phyloP scores from a whole-genome alignment of 495 filamentous ascomycete species.

The Trichocladium uniseriatum region DNA sequence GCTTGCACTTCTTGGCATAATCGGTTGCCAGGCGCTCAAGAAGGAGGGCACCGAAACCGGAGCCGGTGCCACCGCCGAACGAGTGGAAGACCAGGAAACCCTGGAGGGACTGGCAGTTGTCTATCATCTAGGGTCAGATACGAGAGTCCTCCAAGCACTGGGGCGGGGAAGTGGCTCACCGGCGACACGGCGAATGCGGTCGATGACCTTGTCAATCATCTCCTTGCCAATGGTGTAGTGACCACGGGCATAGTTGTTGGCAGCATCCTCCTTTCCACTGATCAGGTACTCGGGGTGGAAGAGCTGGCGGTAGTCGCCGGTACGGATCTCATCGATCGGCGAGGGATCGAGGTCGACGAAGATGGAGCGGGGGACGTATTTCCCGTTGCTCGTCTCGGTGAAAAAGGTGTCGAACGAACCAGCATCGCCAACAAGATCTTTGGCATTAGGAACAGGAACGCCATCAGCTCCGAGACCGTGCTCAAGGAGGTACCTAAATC shows the following conservation, averaged over 20 bases:
- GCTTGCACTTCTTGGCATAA: conserved; percentile 92
- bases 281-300: conserved; percentile 86
- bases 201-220: conserved; percentile 72
- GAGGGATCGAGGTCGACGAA: conserved; percentile 86
- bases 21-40: conserved; percentile 81
- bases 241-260: conserved; percentile 91
- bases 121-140: conserved; percentile 37
- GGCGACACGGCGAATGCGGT: conserved; percentile 74
- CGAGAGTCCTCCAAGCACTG: background rate
- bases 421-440: conserved; percentile 50
- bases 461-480: conserved; percentile 79
- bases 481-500: conserved; percentile 73
- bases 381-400: conserved; percentile 74
- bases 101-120: conserved; percentile 85
- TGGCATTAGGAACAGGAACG: conserved; percentile 51
- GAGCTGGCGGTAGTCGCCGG: conserved; percentile 70
- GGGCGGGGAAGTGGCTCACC: conserved; percentile 40
- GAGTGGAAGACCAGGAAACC: conserved; percentile 93
- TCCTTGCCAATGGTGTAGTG: conserved; percentile 94
- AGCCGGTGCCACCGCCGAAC: conserved; percentile 86
- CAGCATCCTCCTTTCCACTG: conserved; percentile 87
- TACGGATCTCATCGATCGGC: conserved; percentile 87
- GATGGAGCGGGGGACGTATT: conserved; percentile 85
- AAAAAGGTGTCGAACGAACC: conserved; percentile 88
- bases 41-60: conserved; percentile 79